Evolutionary conservation across 352 stramenopile species (phyloP).

Genomic region (Pseudoperonospora humuli): DNA sequence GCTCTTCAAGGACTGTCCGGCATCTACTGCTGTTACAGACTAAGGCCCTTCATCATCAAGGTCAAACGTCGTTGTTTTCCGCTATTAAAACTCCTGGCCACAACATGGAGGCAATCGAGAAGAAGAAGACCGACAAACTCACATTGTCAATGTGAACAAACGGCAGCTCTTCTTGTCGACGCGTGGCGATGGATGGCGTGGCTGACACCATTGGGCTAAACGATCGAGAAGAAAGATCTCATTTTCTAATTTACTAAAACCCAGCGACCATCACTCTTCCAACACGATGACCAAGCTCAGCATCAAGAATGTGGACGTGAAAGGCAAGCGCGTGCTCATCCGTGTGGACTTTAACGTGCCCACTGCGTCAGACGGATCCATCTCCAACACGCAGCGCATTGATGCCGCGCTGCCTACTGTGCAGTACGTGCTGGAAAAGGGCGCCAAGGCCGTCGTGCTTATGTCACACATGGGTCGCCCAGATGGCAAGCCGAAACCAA

Average conservation of each 20-base stretch:
- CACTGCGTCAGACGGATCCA: conserved; percentile 88
- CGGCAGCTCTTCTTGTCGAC: too few species aligned
- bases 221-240: conserved; percentile 17
- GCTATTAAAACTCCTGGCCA: too few species aligned
- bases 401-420: conserved; percentile 94
- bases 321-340: conserved; percentile 97
- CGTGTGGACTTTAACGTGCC: conserved; percentile 99
- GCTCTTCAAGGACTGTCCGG: too few species aligned
- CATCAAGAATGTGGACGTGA: conserved; percentile 91
- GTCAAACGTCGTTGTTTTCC: too few species aligned
- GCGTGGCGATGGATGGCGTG: too few species aligned
- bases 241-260: conserved; percentile 25
- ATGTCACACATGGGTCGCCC: conserved; percentile 98
- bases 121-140: too few species aligned
- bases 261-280: neutral
- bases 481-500: conserved; percentile 89
- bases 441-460: conserved; percentile 96
- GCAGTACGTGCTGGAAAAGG: conserved; percentile 95
- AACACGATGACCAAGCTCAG: conserved; percentile 76
- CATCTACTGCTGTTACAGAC: too few species aligned
- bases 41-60: too few species aligned
- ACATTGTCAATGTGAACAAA: too few species aligned
- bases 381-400: conserved; percentile 99
- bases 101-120: too few species aligned
- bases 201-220: too few species aligned